Evolutionary conservation across 495 filamentous ascomycete species (phyloP).

Genomic region (Pseudoneurospora amorphoporcata): DNA sequence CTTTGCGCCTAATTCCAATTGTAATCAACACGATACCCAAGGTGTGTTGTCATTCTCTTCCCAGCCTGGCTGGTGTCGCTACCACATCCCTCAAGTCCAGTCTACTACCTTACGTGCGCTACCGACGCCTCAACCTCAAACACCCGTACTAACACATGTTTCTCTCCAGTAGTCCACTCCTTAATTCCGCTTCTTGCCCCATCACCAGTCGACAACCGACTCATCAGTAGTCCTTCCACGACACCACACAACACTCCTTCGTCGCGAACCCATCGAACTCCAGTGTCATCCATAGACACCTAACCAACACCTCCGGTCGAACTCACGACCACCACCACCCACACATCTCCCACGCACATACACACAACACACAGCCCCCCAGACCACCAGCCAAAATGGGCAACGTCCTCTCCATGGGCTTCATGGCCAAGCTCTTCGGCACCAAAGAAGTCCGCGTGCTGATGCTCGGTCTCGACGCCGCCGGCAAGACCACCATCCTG

Average conservation of each 20-base stretch:
- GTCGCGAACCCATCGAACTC: neutral
- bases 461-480: constrained; percentile 95
- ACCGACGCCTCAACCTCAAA: neutral
- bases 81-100: too few relatives aligned
- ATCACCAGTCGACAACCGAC: neutral
- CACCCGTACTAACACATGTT: neutral
- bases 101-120: too few relatives aligned
- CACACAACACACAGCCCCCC: neutral
- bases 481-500: constrained; percentile 98
- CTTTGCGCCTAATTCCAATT: neutral
- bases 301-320: neutral
- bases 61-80: neutral
- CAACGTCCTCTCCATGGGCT: constrained; percentile 12
- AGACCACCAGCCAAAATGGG: constrained; percentile 13
- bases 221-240: neutral
- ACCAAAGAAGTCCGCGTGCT: constrained; percentile 97
- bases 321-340: neutral
- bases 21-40: neutral
- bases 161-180: neutral
- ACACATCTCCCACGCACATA: neutral
- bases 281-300: neutral
- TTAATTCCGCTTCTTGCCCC: neutral
- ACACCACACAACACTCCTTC: neutral
- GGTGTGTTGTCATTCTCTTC: neutral
- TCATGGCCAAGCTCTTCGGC: constrained; percentile 89